phyloP scores from a whole-genome alignment of 2,329 filamentous ascomycete genomes.

The Pestalotiopsis sp. region DNA sequence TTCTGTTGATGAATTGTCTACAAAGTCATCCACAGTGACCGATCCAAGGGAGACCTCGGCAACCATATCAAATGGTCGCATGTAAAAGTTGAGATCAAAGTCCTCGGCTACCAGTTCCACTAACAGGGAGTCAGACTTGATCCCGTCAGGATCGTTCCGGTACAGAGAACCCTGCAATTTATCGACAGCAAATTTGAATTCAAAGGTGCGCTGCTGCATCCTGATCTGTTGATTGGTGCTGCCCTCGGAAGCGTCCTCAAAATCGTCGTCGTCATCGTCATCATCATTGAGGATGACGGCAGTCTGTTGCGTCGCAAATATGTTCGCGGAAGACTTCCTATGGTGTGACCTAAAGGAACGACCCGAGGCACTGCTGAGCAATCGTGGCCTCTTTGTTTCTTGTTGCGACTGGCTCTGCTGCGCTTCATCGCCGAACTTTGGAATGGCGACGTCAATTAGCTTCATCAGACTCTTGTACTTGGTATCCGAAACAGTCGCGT shows the following conservation, averaged over 20 bases:
- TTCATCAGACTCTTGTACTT: constrained; percentile 99
- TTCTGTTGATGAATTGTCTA: constrained; percentile 83
- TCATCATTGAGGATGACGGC: constrained; percentile 82
- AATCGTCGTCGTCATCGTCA: constrained; percentile 64
- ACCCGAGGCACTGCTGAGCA: constrained; percentile 47
- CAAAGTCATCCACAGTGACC: constrained; percentile 89
- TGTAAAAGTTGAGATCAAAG: constrained; percentile 85
- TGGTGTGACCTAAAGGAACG: constrained; percentile 48
- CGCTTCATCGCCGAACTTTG: constrained; percentile 67
- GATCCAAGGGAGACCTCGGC: constrained; percentile 88
- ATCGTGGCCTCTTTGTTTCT: constrained; percentile 43
- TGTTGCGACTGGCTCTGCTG: constrained; percentile 28
- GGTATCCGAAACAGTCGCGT: constrained; percentile 87
- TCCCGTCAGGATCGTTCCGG: constrained; percentile 77
- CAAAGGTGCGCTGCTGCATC: constrained; percentile 87
- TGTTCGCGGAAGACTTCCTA: constrained; percentile 66
- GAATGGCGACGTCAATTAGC: constrained; percentile 92
- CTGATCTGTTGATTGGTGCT: constrained; percentile 61
- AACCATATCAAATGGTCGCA: constrained; percentile 88
- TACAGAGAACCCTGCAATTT: constrained; percentile 92
- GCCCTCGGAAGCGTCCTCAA: constrained; percentile 67
- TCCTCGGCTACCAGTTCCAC: constrained; percentile 90
- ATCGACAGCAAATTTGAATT: constrained; percentile 96
- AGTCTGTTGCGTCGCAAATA: constrained; percentile 70
- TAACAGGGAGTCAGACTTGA: constrained; percentile 76